These are phyloP conservation scores for Penicillium sp. DNA, from an alignment of 2,329 filamentous ascomycete genomes.

Conservation along the genomic window DNA sequence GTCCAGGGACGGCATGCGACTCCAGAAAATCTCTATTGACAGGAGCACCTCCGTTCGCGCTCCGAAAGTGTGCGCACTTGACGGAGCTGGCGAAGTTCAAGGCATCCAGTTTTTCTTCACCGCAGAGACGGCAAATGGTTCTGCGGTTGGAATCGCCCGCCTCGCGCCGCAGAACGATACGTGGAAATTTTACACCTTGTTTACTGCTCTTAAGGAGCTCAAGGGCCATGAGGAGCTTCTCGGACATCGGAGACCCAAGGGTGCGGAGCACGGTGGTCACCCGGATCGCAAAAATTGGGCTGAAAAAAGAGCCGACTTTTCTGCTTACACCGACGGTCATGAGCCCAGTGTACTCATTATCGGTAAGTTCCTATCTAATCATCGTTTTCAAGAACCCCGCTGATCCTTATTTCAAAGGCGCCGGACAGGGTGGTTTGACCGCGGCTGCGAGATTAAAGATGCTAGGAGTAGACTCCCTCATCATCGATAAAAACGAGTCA, in stretches of 20 bases:
- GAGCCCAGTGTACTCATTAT: neutral
- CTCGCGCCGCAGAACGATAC: neutral
- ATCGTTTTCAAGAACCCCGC: neutral
- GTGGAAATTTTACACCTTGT: neutral
- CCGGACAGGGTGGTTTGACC: neutral
- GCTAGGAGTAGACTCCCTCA: slow-evolving; percentile 55
- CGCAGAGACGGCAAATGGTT: neutral
- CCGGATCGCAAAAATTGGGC: neutral
- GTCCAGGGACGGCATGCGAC: neutral
- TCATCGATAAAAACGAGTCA: slow-evolving; percentile 59
- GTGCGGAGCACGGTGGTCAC: neutral
- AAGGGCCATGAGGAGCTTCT: neutral
- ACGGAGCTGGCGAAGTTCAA: neutral
- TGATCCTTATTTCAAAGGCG: neutral
- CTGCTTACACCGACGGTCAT: neutral
- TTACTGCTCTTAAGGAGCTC: neutral
- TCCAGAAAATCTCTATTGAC: neutral
- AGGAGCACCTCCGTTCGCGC: neutral
- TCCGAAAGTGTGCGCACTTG: neutral
- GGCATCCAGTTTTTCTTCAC: neutral
- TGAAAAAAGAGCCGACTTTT: neutral
- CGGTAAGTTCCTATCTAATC: neutral
- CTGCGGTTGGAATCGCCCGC: neutral
- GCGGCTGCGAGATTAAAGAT: slow-evolving; percentile 42
- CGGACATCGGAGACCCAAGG: neutral